These are phyloP conservation scores for Trichosporon coremiiforme DNA, from an alignment of 1,284 basidiomycete species.

Conservation along the genomic window DNA sequence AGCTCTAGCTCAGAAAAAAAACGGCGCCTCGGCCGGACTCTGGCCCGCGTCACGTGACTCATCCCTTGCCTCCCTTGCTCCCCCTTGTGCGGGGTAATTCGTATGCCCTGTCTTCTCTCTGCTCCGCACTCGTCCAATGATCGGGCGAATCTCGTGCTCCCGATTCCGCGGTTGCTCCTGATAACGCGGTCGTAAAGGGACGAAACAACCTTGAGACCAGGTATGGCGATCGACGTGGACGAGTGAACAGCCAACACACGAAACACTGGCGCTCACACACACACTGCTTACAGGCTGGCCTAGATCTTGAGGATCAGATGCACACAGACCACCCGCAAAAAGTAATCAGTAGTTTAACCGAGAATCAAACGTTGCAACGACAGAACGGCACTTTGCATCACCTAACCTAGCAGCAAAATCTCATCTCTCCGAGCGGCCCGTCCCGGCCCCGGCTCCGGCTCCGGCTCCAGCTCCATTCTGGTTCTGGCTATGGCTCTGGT, in stretches of 20 bases:
- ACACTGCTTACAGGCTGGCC: neutral
- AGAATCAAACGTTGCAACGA: neutral
- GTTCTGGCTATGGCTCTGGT: neutral
- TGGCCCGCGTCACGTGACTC: slow-evolving; percentile 1
- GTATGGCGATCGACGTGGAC: neutral
- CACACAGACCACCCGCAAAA: neutral
- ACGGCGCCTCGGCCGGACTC: slow-evolving; percentile 9
- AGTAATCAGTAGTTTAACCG: neutral
- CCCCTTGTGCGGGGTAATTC: neutral
- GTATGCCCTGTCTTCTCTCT: neutral
- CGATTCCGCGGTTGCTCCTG: neutral
- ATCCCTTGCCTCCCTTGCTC: neutral
- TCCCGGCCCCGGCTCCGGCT: neutral
- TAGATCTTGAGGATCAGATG: neutral
- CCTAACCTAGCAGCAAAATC: neutral
- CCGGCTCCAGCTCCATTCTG: neutral
- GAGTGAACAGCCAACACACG: too few species aligned
- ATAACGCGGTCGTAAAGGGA: neutral
- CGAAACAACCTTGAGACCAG: neutral
- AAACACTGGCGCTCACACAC: neutral
- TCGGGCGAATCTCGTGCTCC: neutral
- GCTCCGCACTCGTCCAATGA: neutral
- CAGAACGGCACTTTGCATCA: slow-evolving; percentile 7
- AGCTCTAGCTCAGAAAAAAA: neutral
- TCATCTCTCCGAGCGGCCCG: neutral